A percentile compares a stretch with the other conserved stretches of the same genome.
phyloP scores from a whole-genome alignment of 495 filamentous ascomycete genomes.

The Oidiodendron maius region DNA sequence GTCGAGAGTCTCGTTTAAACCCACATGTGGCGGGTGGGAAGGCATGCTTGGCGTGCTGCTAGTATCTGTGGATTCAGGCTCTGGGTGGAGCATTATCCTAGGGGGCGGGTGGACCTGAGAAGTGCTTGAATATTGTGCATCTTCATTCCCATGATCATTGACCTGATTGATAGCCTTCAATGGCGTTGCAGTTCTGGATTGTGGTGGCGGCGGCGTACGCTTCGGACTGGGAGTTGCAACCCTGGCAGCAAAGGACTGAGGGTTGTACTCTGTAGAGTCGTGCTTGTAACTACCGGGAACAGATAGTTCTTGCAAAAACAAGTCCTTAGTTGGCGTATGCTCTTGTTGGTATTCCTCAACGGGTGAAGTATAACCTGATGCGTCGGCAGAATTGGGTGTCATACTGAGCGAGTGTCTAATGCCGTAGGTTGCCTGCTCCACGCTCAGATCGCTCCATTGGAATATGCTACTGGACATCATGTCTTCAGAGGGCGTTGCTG shows the following conservation, averaged over 20 bases:
- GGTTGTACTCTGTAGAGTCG: background rate
- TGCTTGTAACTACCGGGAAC: slow-evolving; percentile 10
- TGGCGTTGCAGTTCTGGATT: background rate
- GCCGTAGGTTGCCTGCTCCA: slow-evolving; percentile 17
- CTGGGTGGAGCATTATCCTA: background rate
- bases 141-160: background rate
- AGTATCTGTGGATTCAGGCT: background rate
- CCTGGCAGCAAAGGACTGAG: slow-evolving; percentile 10
- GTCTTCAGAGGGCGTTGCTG: slow-evolving; percentile 14
- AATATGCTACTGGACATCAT: slow-evolving; percentile 11
- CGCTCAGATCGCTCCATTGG: slow-evolving; percentile 12
- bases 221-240: slow-evolving; percentile 11
- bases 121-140: too few species aligned
- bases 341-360: slow-evolving; percentile 25
- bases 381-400: slow-evolving; percentile 47
- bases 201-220: background rate
- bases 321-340: slow-evolving; percentile 12
- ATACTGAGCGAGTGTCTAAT: slow-evolving; percentile 3
- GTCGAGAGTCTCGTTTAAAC: slow-evolving; percentile 11
- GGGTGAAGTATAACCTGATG: slow-evolving; percentile 47
- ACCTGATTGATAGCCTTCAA: slow-evolving; percentile 6
- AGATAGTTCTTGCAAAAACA: slow-evolving; percentile 8
- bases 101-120: background rate
- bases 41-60: slow-evolving; percentile 9
- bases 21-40: slow-evolving; percentile 9